Evolutionary conservation across 2,329 filamentous ascomycete genomes (phyloP).

Genomic region (Dothistroma pini): DNA sequence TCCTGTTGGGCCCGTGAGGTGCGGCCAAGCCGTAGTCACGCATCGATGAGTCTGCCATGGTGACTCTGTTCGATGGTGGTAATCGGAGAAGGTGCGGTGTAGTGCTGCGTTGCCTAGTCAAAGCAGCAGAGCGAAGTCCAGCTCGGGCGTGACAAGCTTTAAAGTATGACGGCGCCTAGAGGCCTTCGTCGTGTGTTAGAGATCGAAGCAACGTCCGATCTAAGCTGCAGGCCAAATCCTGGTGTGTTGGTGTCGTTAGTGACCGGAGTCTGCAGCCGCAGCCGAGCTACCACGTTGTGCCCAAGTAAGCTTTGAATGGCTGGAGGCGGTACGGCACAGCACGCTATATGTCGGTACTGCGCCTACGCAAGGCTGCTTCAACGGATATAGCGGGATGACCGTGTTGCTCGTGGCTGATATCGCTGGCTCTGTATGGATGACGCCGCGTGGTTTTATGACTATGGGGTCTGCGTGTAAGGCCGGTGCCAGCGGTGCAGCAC

Average conservation of each 20-base stretch:
- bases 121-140: not conserved
- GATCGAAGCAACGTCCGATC: not conserved
- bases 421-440: not conserved
- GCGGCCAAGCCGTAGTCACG: constrained; percentile 48
- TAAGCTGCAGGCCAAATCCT: not conserved
- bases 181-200: not conserved
- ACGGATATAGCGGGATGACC: not conserved
- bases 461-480: not conserved
- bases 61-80: not conserved
- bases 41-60: constrained; percentile 37
- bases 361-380: not conserved
- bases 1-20: constrained; percentile 48
- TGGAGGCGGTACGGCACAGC: not conserved
- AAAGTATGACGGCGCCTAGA: not conserved
- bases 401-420: constrained; percentile 1
- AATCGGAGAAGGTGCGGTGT: not conserved
- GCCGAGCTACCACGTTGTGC: constrained; percentile 7
- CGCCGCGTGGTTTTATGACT: not conserved
- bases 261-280: not conserved
- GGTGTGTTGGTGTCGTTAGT: not conserved
- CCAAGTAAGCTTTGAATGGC: constrained; percentile 10
- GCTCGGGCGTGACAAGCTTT: not conserved
- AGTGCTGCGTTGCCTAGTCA: not conserved
- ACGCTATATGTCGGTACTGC: not conserved
- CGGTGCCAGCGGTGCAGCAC: not conserved